Evolutionary conservation across 2,329 filamentous ascomycete species (phyloP), one percentile per base, ranked within the genome.

Genomic region (Monosporascus ibericus): DNA sequence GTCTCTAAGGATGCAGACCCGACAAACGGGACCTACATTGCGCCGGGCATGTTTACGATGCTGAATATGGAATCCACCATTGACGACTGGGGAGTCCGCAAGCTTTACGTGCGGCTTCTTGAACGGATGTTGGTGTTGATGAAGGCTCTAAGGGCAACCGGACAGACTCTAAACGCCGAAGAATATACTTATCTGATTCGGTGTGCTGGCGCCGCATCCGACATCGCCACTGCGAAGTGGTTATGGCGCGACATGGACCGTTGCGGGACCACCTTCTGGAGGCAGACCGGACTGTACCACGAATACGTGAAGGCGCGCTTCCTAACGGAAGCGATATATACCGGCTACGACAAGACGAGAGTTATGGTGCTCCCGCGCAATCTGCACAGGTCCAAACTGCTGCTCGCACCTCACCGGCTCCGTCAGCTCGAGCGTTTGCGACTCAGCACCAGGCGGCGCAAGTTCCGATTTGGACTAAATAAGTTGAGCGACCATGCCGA

Each of bases 231-330:
- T 8, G 70, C 66, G 6, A 69, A 68, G 49, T 51, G 50, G 22
- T 58, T 77, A 42, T 76, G 70, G 70, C 44, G 61, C 2, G 50
- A 67, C 48, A 68, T 74, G 56, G 50, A 49, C 18, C 17, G 47
- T 22, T 42, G 53, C 5, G 37, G 37, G 18, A 49, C 15, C 50
- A 56, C 17, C 59, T 61, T 4, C 25, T 71, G 48, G 63, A 61
- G 51, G 46, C 57, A 61, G 8, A 48, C 24, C 20, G 52, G 57
- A 30, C 14, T 48, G 11, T 77, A 74, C 64, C 55, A 60, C 42
- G 79, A 80, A 55, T 80, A 74, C 56, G 58, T 78, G 55, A 73
- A 72, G 54, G 72, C 75, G 4, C 71, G 75, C 1, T 81, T 75
- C 58, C 59, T 78, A 47, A 70, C 72, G 0, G 71, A 78, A 20